Base-by-base conservation (phyloP, 805 yeast species). In the Torulaspora microellipsoides region DNA sequence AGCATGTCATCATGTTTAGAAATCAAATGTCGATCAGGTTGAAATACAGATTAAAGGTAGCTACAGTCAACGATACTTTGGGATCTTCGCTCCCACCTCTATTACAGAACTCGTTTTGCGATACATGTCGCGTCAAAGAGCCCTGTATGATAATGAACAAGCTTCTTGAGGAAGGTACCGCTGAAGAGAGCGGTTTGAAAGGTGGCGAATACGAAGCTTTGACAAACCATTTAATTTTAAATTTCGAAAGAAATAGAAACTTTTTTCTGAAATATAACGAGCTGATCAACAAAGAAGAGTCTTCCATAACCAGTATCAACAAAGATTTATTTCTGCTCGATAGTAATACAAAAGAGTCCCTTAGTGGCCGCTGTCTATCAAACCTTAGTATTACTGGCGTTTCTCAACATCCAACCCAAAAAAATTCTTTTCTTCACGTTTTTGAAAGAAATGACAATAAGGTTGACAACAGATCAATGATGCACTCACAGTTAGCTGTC, bases 241-340 rank as follows among this genome's bases (percentile, higher is more conserved):
- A 50, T 28, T 59, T 65, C 2, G 64, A 64, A 1, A 42, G 48
- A 8, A 81, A 86, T 45, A 59, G 64, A 4, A 66, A 66, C 2
- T 93, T 85, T 56, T 82, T 80, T 59, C 67, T 70, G 31, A 76
- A 81, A 42, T 91, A 96, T 95, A 86, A 86, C 55, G 66, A 66
- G 12, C 63, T 88, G 4, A 67, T 93, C 5, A 77, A 84, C 0
- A 78, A 80, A 51, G 98, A 91, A 61, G 95, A 83, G 52, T 72
- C 78, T 1, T 70, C 81, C 4, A 56, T 76, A 36, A 69, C 69
- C 11, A 68, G 72, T 29, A 59, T 75, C 35, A 77, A 76, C 38
- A 75, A 76, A 37, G 85, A 86, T 32, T 64, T 88, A n/a, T 73
- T 81, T 20, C 62, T 77, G 47, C 65, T 83, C 1, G 71, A 79